Evolutionary conservation across 2,329 filamentous ascomycete genomes (phyloP).

Genomic region (Colletotrichum coccodes): DNA sequence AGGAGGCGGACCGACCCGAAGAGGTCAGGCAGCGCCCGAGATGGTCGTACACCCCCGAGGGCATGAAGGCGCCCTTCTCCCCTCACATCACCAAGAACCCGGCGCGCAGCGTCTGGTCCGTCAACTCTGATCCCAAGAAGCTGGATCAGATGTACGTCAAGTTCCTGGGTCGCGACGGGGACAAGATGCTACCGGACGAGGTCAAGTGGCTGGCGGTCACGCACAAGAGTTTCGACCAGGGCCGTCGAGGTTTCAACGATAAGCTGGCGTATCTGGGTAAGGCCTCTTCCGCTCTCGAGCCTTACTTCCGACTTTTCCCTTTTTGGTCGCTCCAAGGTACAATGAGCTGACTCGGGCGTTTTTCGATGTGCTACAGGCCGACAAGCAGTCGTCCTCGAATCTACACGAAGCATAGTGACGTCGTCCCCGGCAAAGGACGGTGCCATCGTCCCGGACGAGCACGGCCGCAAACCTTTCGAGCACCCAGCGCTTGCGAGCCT

Average conservation of each 20-base stretch:
- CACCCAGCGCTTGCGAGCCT: slow-evolving; percentile 79
- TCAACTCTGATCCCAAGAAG: slow-evolving; percentile 79
- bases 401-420: slow-evolving; percentile 64
- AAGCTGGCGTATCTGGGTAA: slow-evolving; percentile 88
- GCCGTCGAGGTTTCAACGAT: slow-evolving; percentile 93
- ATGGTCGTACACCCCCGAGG: slow-evolving; percentile 77
- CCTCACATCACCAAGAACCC: slow-evolving; percentile 67
- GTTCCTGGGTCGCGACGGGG: slow-evolving; percentile 79
- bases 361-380: slow-evolving; percentile 36
- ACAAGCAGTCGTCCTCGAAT: slow-evolving; percentile 40
- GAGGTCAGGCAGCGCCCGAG: slow-evolving; percentile 55
- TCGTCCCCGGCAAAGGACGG: slow-evolving; percentile 50
- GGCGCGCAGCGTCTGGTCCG: slow-evolving; percentile 65
- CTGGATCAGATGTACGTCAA: slow-evolving; percentile 82
- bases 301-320: neutral
- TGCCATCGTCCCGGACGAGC: slow-evolving; percentile 52
- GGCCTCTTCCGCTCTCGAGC: slow-evolving; percentile 32
- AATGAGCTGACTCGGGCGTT: slow-evolving; percentile 21
- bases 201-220: slow-evolving; percentile 97
- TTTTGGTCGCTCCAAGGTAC: too few relatives aligned
- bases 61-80: slow-evolving; percentile 76
- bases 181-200: slow-evolving; percentile 84
- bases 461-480: slow-evolving; percentile 72
- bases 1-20: slow-evolving; percentile 22
- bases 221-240: slow-evolving; percentile 98